Percentiles rank a stretch among this genome's conserved stretches.
Conservation (phyloP, 106 monocot genomes). For the Apostasia shenzhenica region DNA sequence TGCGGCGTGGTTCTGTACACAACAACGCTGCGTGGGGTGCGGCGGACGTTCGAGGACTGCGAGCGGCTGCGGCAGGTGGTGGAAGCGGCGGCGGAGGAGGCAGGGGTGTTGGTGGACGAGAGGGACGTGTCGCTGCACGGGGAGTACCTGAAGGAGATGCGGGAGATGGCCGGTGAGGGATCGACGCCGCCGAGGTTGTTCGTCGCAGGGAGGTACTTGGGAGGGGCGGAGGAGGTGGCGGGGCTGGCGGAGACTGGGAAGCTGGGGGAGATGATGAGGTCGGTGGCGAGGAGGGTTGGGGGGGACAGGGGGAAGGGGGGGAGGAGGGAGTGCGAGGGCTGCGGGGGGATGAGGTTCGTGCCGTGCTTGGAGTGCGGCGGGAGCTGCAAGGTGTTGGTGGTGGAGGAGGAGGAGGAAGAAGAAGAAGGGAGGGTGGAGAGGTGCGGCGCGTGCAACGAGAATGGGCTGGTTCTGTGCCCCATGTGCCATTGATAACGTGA, state of each 20-base stretch:
- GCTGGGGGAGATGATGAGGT: conserved; percentile 66
- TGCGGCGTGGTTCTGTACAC: conserved; percentile 82
- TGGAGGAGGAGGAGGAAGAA: conserved; percentile 34
- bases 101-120: conserved; percentile 56
- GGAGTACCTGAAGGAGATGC: conserved; percentile 74
- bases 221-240: conserved; percentile 67
- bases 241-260: conserved; percentile 63
- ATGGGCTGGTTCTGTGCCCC: conserved; percentile 71
- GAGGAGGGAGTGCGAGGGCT: conserved; percentile 52
- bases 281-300: conserved; percentile 18
- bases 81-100: conserved; percentile 36
- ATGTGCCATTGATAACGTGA: conserved; percentile 31
- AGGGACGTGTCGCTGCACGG: conserved; percentile 85
- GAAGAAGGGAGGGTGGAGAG: conserved; percentile 38
- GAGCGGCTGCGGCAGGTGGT: conserved; percentile 50
- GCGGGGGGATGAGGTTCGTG: conserved; percentile 84
- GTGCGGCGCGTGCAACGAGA: conserved; percentile 85
- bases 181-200: conserved; percentile 69
- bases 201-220: conserved; percentile 67
- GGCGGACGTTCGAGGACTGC: conserved; percentile 89
- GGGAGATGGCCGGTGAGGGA: conserved; percentile 56
- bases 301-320: conserved; percentile 14
- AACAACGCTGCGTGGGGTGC: conserved; percentile 71
- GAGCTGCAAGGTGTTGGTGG: conserved; percentile 73
- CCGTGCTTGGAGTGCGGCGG: conserved; percentile 75